Evolutionary conservation across 352 stramenopile species (phyloP).

Genomic region (Globisporangium echinulatum): DNA sequence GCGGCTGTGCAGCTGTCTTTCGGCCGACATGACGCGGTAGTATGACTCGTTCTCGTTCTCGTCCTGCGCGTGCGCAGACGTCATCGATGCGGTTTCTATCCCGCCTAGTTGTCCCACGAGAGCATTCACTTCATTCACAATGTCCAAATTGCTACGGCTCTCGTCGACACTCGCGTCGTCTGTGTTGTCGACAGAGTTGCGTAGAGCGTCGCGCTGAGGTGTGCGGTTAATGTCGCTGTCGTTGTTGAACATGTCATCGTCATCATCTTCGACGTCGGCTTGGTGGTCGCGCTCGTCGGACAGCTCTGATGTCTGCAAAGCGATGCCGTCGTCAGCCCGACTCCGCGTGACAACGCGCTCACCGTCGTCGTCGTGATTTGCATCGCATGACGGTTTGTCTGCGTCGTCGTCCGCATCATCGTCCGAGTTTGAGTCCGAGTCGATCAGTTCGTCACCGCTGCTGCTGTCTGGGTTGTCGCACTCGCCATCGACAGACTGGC

Average conservation of each 20-base stretch:
- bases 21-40: background rate
- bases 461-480: background rate
- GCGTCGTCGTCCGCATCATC: conserved; percentile 5
- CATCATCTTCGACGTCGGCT: background rate
- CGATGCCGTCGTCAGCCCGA: too few species aligned
- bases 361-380: background rate
- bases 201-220: too few species aligned
- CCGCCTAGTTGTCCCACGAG: background rate
- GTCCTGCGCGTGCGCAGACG: background rate
- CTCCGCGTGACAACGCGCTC: background rate
- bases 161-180: background rate
- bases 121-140: background rate
- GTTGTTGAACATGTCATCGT: background rate
- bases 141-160: too few species aligned
- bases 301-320: too few species aligned
- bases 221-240: background rate
- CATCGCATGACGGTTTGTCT: background rate
- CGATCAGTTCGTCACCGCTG: conserved; percentile 15
- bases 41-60: background rate
- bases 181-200: too few species aligned
- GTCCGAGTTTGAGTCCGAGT: conserved; percentile 13
- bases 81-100: background rate
- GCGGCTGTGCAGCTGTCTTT: too few species aligned
- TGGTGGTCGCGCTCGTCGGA: background rate
- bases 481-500: background rate